phyloP scores from a whole-genome alignment of 2,329 filamentous ascomycete genomes.

The Cladosporium cucumerinum region DNA sequence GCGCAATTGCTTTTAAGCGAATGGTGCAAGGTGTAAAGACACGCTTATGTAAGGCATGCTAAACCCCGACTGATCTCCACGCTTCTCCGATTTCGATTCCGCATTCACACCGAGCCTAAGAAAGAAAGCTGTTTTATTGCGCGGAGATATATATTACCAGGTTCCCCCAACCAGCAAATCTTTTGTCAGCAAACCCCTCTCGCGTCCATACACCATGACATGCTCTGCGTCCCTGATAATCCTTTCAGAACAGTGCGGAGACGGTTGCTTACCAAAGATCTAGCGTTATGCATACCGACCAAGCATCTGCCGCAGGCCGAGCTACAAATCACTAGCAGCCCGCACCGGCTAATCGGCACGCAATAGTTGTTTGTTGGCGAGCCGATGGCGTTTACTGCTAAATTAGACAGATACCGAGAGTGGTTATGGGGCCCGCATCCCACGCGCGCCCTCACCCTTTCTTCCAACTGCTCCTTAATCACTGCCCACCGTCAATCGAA shows the following conservation, averaged over 20 bases:
- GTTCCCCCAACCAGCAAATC: neutral
- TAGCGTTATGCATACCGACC: conserved; percentile 10
- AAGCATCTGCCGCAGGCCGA: conserved; percentile 7
- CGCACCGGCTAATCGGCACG: conserved; percentile 12
- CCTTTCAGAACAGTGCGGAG: neutral
- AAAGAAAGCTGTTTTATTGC: neutral
- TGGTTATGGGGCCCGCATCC: neutral
- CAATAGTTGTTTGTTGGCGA: neutral
- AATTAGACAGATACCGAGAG: neutral
- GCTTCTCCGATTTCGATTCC: neutral
- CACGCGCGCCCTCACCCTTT: neutral
- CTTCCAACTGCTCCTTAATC: neutral
- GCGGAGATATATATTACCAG: neutral
- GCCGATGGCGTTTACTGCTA: conserved; percentile 5
- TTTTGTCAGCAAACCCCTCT: neutral
- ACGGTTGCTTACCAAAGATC: neutral
- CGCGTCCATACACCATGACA: neutral
- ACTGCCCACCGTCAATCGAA: neutral
- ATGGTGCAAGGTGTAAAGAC: too few species aligned
- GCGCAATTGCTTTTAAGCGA: too few species aligned
- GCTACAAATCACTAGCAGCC: neutral
- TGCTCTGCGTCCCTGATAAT: neutral
- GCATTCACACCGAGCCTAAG: neutral
- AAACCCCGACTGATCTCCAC: neutral
- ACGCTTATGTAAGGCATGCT: neutral